These are phyloP conservation scores for Blakeslea trispora DNA, from an alignment of 371 early-diverging fungal genomes.

Conservation along the genomic window DNA sequence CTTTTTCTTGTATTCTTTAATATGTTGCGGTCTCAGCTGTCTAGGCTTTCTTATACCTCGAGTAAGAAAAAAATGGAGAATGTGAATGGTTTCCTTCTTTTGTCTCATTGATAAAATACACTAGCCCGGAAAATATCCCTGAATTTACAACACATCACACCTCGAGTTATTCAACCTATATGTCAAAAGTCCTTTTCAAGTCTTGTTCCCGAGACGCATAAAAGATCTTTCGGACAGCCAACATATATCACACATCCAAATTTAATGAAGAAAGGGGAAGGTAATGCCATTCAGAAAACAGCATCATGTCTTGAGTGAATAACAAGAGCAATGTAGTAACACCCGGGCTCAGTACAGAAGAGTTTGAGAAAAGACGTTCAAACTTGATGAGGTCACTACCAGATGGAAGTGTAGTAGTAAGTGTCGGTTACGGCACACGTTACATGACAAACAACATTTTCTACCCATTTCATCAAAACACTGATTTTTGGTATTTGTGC, in stretches of 20 bases:
- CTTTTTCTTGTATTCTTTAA: too few relatives aligned
- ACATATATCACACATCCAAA: conserved; percentile 71
- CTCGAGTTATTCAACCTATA: conserved; percentile 7
- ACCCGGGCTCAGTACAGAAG: conserved; percentile 71
- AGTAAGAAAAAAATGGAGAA: not conserved
- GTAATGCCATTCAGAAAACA: conserved; percentile 33
- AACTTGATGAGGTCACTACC: conserved; percentile 64
- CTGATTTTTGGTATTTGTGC: conserved; percentile 84
- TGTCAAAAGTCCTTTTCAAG: conserved; percentile 10
- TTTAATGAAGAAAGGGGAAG: conserved; percentile 70
- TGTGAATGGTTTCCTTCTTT: not conserved
- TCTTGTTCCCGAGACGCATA: conserved; percentile 39
- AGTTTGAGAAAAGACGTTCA: conserved; percentile 78
- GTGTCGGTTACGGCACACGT: conserved; percentile 77
- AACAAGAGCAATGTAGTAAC: conserved; percentile 56
- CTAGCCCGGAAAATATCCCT: not conserved
- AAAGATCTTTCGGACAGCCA: conserved; percentile 76
- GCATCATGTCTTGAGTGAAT: not conserved
- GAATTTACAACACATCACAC: not conserved
- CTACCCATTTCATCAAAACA: conserved; percentile 93
- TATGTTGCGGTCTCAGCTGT: not conserved
- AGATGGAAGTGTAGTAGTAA: conserved; percentile 68
- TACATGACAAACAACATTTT: conserved; percentile 93
- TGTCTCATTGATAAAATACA: not conserved
- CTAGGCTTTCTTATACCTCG: not conserved